A percentile compares a stretch with the other conserved stretches of the same genome.
phyloP scores from a whole-genome alignment of 164 flowering plant species.

The Tetrastigma voinierianum region DNA sequence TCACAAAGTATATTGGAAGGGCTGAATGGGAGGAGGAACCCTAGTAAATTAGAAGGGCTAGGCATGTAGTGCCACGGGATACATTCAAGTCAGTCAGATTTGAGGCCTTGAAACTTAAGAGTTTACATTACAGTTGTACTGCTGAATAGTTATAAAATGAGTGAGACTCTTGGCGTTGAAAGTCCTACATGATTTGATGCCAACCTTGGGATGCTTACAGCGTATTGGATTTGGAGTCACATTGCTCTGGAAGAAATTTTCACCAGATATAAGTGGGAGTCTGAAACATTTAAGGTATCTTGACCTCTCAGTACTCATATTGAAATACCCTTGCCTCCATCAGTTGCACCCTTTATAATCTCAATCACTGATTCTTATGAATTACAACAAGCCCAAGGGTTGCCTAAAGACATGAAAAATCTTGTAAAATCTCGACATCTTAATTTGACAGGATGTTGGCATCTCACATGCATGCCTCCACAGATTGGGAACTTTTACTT shows the following conservation, averaged over 20 bases:
- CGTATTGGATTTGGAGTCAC: neutral
- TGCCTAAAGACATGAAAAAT: neutral
- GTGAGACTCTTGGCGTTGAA: no score
- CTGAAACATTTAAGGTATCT: slow-evolving; percentile 8
- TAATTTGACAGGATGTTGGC: neutral
- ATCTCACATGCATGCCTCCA: slow-evolving; percentile 3
- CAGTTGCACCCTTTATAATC: slow-evolving; percentile 2
- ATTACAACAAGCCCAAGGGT: neutral
- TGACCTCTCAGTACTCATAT: slow-evolving; percentile 1
- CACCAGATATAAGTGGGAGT: neutral
- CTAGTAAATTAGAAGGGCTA: no score
- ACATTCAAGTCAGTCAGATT: neutral
- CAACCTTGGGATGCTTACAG: neutral
- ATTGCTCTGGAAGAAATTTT: neutral
- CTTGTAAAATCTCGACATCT: slow-evolving; percentile 4
- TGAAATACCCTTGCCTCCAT: slow-evolving; percentile 1
- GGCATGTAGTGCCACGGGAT: no score
- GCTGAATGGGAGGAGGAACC: no score
- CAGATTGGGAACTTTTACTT: slow-evolving; percentile 2
- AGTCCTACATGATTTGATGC: neutral
- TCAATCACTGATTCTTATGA: slow-evolving; percentile 2
- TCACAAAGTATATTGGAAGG: no score
- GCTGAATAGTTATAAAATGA: neutral
- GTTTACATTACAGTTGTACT: neutral
- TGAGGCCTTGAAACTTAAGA: neutral